Percentiles rank a stretch among this genome's conserved stretches.
Conservation (phyloP, 2,329 filamentous ascomycete species). For the Blastomyces parvus region DNA sequence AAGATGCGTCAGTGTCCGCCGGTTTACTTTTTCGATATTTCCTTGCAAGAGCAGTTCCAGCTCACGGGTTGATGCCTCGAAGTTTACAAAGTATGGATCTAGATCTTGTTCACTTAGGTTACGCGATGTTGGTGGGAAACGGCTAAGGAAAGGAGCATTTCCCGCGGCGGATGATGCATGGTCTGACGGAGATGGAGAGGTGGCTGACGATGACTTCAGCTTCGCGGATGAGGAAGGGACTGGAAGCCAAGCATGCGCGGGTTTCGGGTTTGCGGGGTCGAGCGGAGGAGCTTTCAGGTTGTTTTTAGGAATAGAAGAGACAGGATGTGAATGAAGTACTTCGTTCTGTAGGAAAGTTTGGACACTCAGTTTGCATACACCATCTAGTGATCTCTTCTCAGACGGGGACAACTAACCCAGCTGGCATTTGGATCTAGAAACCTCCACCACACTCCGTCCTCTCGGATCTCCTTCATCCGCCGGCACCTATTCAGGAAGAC, state of each 20-base stretch:
- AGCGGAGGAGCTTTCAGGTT: slow-evolving; percentile 91
- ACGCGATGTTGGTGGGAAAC: slow-evolving; percentile 72
- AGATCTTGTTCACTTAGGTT: slow-evolving; percentile 78
- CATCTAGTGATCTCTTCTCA: neutral
- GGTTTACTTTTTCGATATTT: slow-evolving; percentile 93
- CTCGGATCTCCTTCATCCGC: slow-evolving; percentile 80
- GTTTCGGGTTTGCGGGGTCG: slow-evolving; percentile 82
- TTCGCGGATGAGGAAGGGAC: slow-evolving; percentile 78
- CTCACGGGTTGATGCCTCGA: slow-evolving; percentile 84
- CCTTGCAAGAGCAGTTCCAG: slow-evolving; percentile 80
- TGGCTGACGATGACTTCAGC: slow-evolving; percentile 50
- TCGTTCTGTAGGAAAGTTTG: slow-evolving; percentile 55
- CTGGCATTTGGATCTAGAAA: slow-evolving; percentile 97
- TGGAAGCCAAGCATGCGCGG: slow-evolving; percentile 78
- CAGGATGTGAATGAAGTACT: slow-evolving; percentile 84
- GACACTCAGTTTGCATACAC: slow-evolving; percentile 1
- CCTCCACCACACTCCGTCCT: slow-evolving; percentile 94
- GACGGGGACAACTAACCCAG: slow-evolving; percentile 57
- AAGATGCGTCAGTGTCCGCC: slow-evolving; percentile 75
- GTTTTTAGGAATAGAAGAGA: slow-evolving; percentile 85
- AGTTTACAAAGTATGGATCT: slow-evolving; percentile 91
- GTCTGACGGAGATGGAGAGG: slow-evolving; percentile 39
- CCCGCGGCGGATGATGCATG: slow-evolving; percentile 38
- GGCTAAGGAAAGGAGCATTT: slow-evolving; percentile 56
- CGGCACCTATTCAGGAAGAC: slow-evolving; percentile 93